Base-by-base conservation (phyloP, 331 rosid genomes). In the Phaseolus coccineus region DNA sequence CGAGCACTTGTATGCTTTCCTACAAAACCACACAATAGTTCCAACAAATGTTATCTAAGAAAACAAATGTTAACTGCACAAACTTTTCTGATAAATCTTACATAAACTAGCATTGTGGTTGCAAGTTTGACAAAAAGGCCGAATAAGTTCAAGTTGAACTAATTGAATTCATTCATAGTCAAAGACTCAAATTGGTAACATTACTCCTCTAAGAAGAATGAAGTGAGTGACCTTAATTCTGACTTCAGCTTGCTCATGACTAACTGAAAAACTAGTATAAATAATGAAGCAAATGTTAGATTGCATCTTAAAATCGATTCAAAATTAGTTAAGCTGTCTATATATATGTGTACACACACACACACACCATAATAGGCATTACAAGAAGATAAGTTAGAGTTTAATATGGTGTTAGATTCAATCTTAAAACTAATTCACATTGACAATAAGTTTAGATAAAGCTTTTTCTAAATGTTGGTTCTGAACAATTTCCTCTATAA, bases 1-100 rank as follows among this genome's bases (percentile, higher is more conserved):
- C n/a, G 94, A 79, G 72, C 92, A 84, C 82, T 68, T 90, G 88
- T 73, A 90, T 22, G 87, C 96, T 88, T 94, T 94, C 86, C 97
- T 90, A 79, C 84, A 83, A 73, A 77, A 58, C 62, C 59, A 78
- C 8, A 71, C 12, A 71, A 35, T 4, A 76, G 12, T 50, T 65
- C 16, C 77, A 85, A 42, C 16, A 77, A 57, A 78, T 33, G 1
- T 30, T 51, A 56, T 13, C n/a, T 62, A 44, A 53, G 4, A 39
- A n/a, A 33, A 39, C 37, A 9, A 77, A 30, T 46, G 55, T 64
- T 53, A n/a, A 68, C 42, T 42, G 30, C 64, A 27, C 64, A 59
- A 22, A 31, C 9, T 33, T 67, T 58, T 47, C 59, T 33, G 9
- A 61, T 33, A 25, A 33, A 31, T 3, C 31, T 5, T 46, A 15